phyloP scores from a whole-genome alignment of 2,329 filamentous ascomycete genomes.

The Plenodomus tracheiphilus region DNA sequence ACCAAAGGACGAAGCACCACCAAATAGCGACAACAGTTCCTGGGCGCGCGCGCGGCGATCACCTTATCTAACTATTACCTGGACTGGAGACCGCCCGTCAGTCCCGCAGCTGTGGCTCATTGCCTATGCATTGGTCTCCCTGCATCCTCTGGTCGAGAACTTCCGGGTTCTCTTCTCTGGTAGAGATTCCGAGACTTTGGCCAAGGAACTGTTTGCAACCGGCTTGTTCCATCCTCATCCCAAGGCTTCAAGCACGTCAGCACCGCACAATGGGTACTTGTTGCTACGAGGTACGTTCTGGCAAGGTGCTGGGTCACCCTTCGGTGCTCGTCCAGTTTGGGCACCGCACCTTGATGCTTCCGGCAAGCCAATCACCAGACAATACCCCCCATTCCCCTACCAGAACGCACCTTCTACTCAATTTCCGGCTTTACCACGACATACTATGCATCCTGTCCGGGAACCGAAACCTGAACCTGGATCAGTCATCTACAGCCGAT shows the following conservation, averaged over 20 bases:
- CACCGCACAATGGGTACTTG: slow-evolving; percentile 48
- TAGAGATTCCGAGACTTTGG: slow-evolving; percentile 41
- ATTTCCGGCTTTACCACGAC: slow-evolving; percentile 53
- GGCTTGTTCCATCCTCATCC: slow-evolving; percentile 52
- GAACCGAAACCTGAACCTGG: slow-evolving; percentile 72
- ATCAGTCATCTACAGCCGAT: slow-evolving; percentile 74
- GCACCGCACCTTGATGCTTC: slow-evolving; percentile 38
- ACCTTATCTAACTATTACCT: slow-evolving; percentile 48
- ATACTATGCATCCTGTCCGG: slow-evolving; percentile 71
- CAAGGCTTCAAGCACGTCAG: slow-evolving; percentile 37
- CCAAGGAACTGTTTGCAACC: slow-evolving; percentile 46
- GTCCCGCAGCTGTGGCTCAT: slow-evolving; percentile 54
- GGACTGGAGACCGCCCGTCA: slow-evolving; percentile 47
- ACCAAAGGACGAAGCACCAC: slow-evolving; percentile 25
- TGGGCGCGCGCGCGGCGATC: slow-evolving; percentile 53
- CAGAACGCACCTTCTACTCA: slow-evolving; percentile 53
- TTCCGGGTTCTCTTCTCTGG: slow-evolving; percentile 50
- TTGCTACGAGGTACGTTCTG: slow-evolving; percentile 55
- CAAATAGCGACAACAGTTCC: slow-evolving; percentile 41
- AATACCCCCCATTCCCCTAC: slow-evolving; percentile 49
- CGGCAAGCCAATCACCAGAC: slow-evolving; percentile 44
- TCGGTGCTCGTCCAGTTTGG: slow-evolving; percentile 48
- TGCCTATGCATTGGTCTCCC: slow-evolving; percentile 50
- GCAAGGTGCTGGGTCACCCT: slow-evolving; percentile 50
- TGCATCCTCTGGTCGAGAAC: slow-evolving; percentile 50